phyloP scores from a whole-genome alignment of 371 early-diverging fungal genomes.

The Rhizopus delemar region DNA sequence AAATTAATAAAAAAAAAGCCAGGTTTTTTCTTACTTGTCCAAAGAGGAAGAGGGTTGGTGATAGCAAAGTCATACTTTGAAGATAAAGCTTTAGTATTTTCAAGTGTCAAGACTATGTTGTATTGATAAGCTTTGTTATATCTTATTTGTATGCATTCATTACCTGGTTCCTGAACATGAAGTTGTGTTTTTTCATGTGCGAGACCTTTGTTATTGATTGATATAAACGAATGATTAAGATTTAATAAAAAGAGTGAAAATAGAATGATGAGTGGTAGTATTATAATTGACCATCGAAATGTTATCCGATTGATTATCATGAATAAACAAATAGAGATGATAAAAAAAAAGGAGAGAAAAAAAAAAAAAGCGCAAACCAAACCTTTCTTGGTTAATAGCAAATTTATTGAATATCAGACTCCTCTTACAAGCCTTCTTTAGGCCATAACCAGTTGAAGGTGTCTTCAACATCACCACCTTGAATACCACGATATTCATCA shows the following conservation, averaged over 20 bases:
- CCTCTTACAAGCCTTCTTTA: constrained; percentile 57
- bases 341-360: neutral
- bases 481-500: constrained; percentile 67
- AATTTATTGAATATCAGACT: too few relatives aligned
- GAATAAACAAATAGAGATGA: neutral
- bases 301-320: neutral
- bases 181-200: neutral
- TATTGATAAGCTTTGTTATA: neutral
- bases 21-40: constrained; percentile 22
- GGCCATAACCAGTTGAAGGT: constrained; percentile 78
- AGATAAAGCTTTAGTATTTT: neutral
- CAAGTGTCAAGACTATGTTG: neutral
- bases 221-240: neutral
- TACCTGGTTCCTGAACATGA: constrained; percentile 1
- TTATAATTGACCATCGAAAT: neutral
- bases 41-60: constrained; percentile 10
- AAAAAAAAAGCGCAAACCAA: neutral
- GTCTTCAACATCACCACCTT: constrained; percentile 65
- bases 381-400: too few relatives aligned
- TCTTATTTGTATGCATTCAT: neutral
- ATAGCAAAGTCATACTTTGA: constrained; percentile 25
- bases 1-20: neutral
- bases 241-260: neutral
- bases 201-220: neutral
- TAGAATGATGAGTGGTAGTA: neutral